Base-by-base conservation (phyloP, 768 basidiomycete genomes). In the Pilatotrama ljubarskyi region DNA sequence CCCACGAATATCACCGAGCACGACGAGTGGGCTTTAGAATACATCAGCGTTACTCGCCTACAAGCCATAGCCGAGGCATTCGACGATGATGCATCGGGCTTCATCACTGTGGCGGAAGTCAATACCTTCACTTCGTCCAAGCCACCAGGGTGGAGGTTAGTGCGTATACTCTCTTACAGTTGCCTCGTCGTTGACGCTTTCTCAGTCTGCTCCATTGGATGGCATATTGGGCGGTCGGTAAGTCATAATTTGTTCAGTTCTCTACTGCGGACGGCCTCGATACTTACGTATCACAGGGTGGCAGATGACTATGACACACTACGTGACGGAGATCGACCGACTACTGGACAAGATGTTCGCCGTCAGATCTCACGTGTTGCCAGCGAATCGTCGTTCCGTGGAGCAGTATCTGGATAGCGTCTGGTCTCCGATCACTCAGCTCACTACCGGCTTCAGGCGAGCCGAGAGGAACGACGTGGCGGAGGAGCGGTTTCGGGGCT, bases 31-130 rank as follows among this genome's bases (percentile, higher is more conserved):
- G 63, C 73, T 1, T 56, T 74, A 5, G 59, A 67, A 9, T 75
- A 72, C 40, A 73, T 78, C 58, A 68, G 68, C 38, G 61, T 77
- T 17, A 55, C 68, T 17, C 65, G 69, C 26, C 60, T 76, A 10
- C 74, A 73, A 22, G 56, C 74, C 0, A 66, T 78, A 32, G 58
- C 69, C 9, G 76, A 77, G 56, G 76, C 76, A 0, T 74, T 77
- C 42, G 78, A 78, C 40, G 74, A 75, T 41, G 76, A 78, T 47
- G 73, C 70, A 0, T 71, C 73, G 5, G 75, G 75, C 0, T 77
- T 75, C 47, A 66, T 75, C n/a, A 72, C 64, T 29, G 66, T 76
- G 10, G 61, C 64, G 15, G 75, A 76, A 36, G 72, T 70, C 0
- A 77, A 77, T 46, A 47, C 51, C 0, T 75, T 77, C 42, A 72